Evolutionary conservation across 2,329 filamentous ascomycete genomes (phyloP).

Genomic region (Aspergillus thermomutatus): DNA sequence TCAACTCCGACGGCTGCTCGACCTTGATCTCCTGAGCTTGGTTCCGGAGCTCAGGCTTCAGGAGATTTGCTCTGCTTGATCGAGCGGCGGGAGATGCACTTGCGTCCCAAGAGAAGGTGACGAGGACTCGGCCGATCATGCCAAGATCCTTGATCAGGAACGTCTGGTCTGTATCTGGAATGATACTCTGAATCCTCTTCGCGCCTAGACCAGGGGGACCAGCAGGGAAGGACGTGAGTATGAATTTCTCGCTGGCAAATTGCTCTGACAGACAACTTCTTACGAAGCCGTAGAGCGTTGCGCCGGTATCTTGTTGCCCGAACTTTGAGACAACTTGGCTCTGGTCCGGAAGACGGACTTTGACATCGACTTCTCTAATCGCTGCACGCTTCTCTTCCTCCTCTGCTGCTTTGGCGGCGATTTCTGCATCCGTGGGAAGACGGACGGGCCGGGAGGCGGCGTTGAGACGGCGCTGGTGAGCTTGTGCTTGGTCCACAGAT

Average conservation of each 20-base stretch:
- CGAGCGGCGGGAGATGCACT: constrained; percentile 56
- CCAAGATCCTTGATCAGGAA: constrained; percentile 69
- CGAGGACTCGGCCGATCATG: constrained; percentile 66
- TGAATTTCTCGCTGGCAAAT: constrained; percentile 62
- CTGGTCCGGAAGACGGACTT: constrained; percentile 85
- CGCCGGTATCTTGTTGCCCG: constrained; percentile 64
- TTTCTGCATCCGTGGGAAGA: constrained; percentile 77
- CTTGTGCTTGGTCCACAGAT: constrained; percentile 77
- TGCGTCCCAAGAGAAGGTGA: constrained; percentile 74
- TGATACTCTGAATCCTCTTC: constrained; percentile 23
- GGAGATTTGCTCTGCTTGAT: constrained; percentile 49
- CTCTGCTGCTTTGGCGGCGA: constrained; percentile 65
- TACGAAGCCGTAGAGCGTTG: constrained; percentile 71
- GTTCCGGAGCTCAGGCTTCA: constrained; percentile 59
- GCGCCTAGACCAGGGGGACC: constrained; percentile 14
- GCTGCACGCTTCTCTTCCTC: constrained; percentile 64
- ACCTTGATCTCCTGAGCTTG: constrained; percentile 64
- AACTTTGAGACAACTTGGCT: constrained; percentile 72
- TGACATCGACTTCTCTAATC: constrained; percentile 68
- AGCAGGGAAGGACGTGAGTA: constrained; percentile 58
- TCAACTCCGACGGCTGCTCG: constrained; percentile 41
- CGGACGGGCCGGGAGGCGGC: constrained; percentile 72
- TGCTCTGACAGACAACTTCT: constrained; percentile 63
- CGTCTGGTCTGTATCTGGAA: constrained; percentile 45
- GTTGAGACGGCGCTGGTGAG: constrained; percentile 74